These are phyloP conservation scores for Posidonia oceanica DNA, from an alignment of 116 monocot species.

Conservation along the genomic window DNA sequence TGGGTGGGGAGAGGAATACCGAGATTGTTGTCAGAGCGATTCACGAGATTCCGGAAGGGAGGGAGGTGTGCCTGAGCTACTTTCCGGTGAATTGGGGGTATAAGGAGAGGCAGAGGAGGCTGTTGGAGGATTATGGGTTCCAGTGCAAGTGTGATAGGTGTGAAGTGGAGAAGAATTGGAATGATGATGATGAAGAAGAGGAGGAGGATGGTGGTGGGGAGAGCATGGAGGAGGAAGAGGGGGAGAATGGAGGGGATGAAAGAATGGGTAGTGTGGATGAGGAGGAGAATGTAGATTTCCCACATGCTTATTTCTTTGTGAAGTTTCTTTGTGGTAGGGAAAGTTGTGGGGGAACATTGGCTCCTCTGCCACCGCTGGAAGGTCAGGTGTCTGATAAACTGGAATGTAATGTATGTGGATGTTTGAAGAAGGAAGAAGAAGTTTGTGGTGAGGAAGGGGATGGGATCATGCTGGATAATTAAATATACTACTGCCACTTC, in stretches of 20 bases:
- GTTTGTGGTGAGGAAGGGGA: constrained; percentile 7
- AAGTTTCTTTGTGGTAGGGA: constrained; percentile 61
- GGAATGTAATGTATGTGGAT: constrained; percentile 89
- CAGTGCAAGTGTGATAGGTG: constrained; percentile 73
- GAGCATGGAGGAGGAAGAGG: constrained; percentile 1
- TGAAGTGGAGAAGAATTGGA: constrained; percentile 74
- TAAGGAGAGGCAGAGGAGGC: constrained; percentile 59
- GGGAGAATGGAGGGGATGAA: constrained; percentile 1
- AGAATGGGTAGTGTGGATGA: not conserved
- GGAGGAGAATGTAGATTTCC: constrained; percentile 40
- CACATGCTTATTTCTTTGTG: constrained; percentile 80
- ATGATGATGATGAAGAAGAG: constrained; percentile 42
- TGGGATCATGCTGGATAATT: constrained; percentile 12
- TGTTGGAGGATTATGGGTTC: constrained; percentile 76
- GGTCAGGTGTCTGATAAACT: constrained; percentile 32
- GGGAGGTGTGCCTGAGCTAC: constrained; percentile 88
- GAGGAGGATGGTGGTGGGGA: constrained; percentile 12
- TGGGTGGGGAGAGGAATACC: constrained; percentile 19
- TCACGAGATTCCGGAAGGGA: constrained; percentile 62
- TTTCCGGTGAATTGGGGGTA: constrained; percentile 73
- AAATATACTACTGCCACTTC: not conserved
- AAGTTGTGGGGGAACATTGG: constrained; percentile 72
- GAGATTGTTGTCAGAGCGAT: constrained; percentile 63
- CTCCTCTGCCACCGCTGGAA: constrained; percentile 53
- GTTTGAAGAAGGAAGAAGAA: constrained; percentile 37